Percentiles rank a stretch among this genome's conserved stretches.
These are phyloP conservation scores for Podila epicladia DNA, from an alignment of 192 early-diverging fungal species.

Conservation along the genomic window DNA sequence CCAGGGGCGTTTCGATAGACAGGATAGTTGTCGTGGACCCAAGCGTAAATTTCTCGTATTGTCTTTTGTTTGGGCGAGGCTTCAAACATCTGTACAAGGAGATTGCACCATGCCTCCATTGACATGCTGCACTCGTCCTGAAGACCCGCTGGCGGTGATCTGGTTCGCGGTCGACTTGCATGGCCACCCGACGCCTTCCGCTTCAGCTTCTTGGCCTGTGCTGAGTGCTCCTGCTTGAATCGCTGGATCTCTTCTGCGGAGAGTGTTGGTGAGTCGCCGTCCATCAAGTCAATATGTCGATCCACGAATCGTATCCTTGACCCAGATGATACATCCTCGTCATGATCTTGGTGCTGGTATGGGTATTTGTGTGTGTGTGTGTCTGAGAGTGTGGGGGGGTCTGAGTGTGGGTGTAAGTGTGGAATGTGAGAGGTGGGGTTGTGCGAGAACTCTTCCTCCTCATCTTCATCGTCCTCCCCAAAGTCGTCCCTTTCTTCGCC, in stretches of 20 bases:
- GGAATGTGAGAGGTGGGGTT: slow-evolving; percentile 3
- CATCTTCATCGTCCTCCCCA: slow-evolving; percentile 14
- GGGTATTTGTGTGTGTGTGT: not conserved
- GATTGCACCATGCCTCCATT: slow-evolving; percentile 52
- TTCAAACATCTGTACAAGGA: slow-evolving; percentile 54
- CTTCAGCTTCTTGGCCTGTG: slow-evolving; percentile 26
- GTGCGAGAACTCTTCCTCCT: slow-evolving; percentile 20
- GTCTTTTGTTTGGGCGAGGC: slow-evolving; percentile 56
- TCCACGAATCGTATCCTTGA: slow-evolving; percentile 46
- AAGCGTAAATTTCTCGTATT: slow-evolving; percentile 51
- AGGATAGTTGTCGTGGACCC: slow-evolving; percentile 54
- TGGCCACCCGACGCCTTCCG: slow-evolving; percentile 37
- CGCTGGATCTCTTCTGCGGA: slow-evolving; percentile 46
- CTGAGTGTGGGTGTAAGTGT: no score
- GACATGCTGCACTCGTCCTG: slow-evolving; percentile 52
- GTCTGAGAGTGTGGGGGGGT: no score
- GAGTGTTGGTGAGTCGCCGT: slow-evolving; percentile 35
- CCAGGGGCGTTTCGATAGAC: slow-evolving; percentile 52
- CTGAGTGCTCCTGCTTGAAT: slow-evolving; percentile 42
- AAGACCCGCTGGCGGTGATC: slow-evolving; percentile 30
- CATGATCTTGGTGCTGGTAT: not conserved
- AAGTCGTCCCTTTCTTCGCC: slow-evolving; percentile 35
- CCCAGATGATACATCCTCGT: slow-evolving; percentile 17
- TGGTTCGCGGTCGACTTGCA: slow-evolving; percentile 29
- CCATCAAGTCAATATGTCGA: slow-evolving; percentile 26